phyloP scores from a whole-genome alignment of 768 basidiomycete species.

The Cystoderma amianthinum region DNA sequence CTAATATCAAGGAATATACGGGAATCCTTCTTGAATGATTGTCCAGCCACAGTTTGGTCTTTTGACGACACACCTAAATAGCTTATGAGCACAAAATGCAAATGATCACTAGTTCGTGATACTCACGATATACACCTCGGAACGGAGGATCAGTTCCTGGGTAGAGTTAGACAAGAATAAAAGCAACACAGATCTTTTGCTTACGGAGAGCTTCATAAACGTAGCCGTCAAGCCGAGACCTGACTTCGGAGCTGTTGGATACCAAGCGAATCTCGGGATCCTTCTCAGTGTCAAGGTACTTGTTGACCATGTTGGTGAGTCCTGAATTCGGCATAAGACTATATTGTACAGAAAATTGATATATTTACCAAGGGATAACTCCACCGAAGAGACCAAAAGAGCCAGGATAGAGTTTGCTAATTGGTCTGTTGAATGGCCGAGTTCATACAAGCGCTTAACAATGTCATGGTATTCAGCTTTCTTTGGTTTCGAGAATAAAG shows the following conservation, averaged over 20 bases:
- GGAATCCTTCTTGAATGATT: constrained; percentile 37
- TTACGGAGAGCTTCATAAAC: constrained; percentile 65
- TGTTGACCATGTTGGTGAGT: constrained; percentile 58
- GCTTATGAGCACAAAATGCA: too few relatives aligned
- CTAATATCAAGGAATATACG: constrained; percentile 59
- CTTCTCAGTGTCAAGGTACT: constrained; percentile 50
- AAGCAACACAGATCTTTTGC: constrained; percentile 15
- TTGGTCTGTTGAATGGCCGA: constrained; percentile 52
- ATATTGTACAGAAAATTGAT: background rate
- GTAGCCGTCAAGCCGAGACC: constrained; percentile 42
- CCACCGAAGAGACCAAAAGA: constrained; percentile 61
- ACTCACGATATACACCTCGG: constrained; percentile 59
- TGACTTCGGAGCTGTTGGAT: constrained; percentile 21
- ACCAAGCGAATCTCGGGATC: constrained; percentile 26
- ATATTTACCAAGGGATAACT: constrained; percentile 55
- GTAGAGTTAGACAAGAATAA: constrained; percentile 1
- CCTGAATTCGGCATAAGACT: constrained; percentile 26
- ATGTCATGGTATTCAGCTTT: constrained; percentile 43
- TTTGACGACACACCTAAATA: constrained; percentile 34
- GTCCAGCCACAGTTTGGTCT: constrained; percentile 34
- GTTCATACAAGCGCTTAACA: constrained; percentile 47
- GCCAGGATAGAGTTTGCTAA: constrained; percentile 67
- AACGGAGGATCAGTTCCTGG: constrained; percentile 70
- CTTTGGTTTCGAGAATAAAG: constrained; percentile 38
- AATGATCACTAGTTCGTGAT: too few relatives aligned